A percentile compares a stretch with the other conserved stretches of the same genome.
Evolutionary conservation across 2,329 filamentous ascomycete genomes (phyloP).

Genomic region (Gremmenia infestans): DNA sequence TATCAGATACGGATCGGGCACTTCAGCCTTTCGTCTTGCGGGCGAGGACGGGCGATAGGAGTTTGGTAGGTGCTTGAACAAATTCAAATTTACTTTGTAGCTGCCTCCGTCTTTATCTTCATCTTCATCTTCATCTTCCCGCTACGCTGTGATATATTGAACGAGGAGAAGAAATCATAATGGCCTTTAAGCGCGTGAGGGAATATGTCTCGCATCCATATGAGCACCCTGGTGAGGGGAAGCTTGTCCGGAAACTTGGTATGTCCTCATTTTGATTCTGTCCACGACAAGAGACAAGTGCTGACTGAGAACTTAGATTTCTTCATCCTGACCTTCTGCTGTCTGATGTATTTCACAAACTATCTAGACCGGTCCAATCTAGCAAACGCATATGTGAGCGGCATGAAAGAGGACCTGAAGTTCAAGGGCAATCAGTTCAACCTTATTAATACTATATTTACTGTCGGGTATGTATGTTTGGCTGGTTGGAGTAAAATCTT

Average conservation of each 20-base stretch:
- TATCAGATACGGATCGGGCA: not conserved
- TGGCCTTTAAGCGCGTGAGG: slow-evolving; percentile 11
- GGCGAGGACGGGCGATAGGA: not conserved
- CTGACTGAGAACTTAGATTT: slow-evolving; percentile 20
- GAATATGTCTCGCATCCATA: slow-evolving; percentile 22
- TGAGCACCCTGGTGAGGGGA: slow-evolving; percentile 24
- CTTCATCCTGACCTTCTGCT: slow-evolving; percentile 34
- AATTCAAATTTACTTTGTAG: not conserved
- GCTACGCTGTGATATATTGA: not conserved
- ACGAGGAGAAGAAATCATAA: not conserved
- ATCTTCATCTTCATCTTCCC: not conserved
- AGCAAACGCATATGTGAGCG: slow-evolving; percentile 50
- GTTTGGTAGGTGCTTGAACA: not conserved
- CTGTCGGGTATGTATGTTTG: slow-evolving; percentile 21
- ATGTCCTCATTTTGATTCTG: not conserved
- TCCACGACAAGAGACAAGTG: slow-evolving; percentile 30
- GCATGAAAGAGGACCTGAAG: slow-evolving; percentile 46
- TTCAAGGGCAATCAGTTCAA: slow-evolving; percentile 47
- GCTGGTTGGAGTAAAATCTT: not conserved
- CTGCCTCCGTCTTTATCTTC: not conserved
- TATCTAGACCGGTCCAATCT: slow-evolving; percentile 47
- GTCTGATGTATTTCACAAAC: slow-evolving; percentile 35
- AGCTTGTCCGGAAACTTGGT: slow-evolving; percentile 25
- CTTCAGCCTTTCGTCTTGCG: not conserved
- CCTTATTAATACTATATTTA: slow-evolving; percentile 47